Evolutionary conservation across 345 rosid species (phyloP).

Genomic region (Eucalyptus polybractea): DNA sequence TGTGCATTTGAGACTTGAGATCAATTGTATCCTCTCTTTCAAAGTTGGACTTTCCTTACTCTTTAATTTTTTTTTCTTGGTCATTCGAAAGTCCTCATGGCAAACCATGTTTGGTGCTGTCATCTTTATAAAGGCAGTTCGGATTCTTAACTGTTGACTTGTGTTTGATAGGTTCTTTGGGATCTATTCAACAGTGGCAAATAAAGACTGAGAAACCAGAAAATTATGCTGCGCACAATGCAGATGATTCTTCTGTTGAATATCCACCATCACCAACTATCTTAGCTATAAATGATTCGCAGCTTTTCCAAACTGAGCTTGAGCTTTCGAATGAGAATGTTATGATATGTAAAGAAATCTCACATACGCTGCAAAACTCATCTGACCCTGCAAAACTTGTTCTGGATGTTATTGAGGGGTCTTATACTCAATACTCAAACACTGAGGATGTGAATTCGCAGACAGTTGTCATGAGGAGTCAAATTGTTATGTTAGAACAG

Average conservation of each 20-base stretch:
- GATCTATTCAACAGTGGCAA: background rate
- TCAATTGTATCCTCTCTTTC: background rate
- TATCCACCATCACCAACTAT: background rate
- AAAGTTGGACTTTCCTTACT: background rate
- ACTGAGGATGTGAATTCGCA: background rate
- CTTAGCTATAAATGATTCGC: background rate
- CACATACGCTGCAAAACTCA: constrained; percentile 1
- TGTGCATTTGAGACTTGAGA: background rate
- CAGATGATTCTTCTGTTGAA: background rate
- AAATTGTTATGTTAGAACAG: constrained; percentile 5
- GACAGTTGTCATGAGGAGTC: background rate
- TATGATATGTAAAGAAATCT: constrained; percentile 10
- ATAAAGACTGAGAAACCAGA: constrained; percentile 7
- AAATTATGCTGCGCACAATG: constrained; percentile 1
- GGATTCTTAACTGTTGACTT: background rate
- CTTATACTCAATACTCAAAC: background rate
- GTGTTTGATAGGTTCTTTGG: background rate
- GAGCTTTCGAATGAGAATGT: background rate
- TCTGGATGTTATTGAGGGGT: constrained; percentile 24
- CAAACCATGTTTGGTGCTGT: background rate
- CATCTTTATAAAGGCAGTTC: background rate
- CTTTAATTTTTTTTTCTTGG: background rate
- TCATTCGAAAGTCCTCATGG: background rate
- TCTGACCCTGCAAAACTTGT: constrained; percentile 41
- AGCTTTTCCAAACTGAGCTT: background rate